Conservation (phyloP, 164 flowering plant genomes). For the Cinnamomum chago region DNA sequence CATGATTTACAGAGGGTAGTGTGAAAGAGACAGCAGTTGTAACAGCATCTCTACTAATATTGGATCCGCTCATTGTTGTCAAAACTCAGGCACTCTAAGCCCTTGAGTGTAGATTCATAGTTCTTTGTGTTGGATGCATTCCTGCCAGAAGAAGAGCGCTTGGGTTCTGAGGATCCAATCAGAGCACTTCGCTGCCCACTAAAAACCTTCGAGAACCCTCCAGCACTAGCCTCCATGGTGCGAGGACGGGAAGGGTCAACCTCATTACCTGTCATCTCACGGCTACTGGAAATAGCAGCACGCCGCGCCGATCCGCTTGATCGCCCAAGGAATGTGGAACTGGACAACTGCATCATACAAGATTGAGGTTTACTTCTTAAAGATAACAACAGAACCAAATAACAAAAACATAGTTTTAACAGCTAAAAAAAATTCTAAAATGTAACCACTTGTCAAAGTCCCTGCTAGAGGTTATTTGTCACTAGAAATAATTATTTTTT, state of each 20-base stretch:
- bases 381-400: too few species aligned
- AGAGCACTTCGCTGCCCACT: constrained; percentile 65
- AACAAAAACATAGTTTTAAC: too few species aligned
- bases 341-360: constrained; percentile 44
- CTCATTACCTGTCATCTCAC: constrained; percentile 56
- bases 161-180: constrained; percentile 54
- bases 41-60: constrained; percentile 19
- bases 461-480: too few species aligned
- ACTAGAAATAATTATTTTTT: too few species aligned
- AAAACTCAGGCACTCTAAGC: constrained; percentile 65
- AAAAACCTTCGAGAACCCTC: constrained; percentile 39
- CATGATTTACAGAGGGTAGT: constrained; percentile 22
- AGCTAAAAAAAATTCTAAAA: too few species aligned
- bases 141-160: constrained; percentile 54
- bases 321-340: constrained; percentile 48
- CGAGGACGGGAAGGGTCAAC: constrained; percentile 54
- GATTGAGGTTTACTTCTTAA: background rate
- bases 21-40: constrained; percentile 1
- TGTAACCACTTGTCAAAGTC: too few species aligned
- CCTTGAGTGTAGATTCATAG: constrained; percentile 69
- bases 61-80: constrained; percentile 63
- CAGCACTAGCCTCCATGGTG: constrained; percentile 68
- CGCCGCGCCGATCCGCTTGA: constrained; percentile 75
- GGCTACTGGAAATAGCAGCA: constrained; percentile 62
- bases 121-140: constrained; percentile 44